Conservation (phyloP, 176 grass and related monocot species). For the Bothriochloa decipiens region DNA sequence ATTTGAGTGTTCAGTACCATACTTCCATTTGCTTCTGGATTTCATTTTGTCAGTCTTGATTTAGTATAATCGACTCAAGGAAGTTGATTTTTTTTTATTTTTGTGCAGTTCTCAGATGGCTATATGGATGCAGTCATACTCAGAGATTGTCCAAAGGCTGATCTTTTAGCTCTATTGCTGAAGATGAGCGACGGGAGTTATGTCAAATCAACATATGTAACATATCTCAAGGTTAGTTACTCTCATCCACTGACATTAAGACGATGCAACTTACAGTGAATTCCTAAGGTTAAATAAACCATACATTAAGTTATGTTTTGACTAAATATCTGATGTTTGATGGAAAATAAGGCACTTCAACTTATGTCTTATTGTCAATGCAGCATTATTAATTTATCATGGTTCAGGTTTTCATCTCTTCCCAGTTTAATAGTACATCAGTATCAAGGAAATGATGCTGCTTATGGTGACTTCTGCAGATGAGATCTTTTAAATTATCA, state of each 20-base stretch:
- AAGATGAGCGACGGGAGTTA: conserved; percentile 78
- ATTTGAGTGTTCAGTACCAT: conserved; percentile 3
- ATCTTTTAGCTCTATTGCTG: conserved; percentile 62
- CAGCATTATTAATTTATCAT: background rate
- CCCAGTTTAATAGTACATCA: background rate
- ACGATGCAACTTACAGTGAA: background rate
- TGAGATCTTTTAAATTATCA: conserved; percentile 56
- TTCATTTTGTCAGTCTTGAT: conserved; percentile 3
- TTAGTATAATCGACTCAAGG: background rate
- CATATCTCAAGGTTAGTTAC: conserved; percentile 65
- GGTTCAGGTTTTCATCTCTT: background rate
- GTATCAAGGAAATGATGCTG: background rate
- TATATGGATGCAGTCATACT: conserved; percentile 71
- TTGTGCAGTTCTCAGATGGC: conserved; percentile 87
- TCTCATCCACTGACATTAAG: background rate
- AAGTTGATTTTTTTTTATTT: background rate
- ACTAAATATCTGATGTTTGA: background rate
- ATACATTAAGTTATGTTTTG: background rate
- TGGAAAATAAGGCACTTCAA: background rate
- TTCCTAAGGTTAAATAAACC: background rate
- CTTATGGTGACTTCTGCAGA: conserved; percentile 39
- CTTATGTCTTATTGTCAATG: background rate
- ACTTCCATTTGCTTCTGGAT: conserved; percentile 11
- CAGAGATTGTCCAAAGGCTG: conserved; percentile 63
- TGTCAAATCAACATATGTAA: conserved; percentile 72